Conservation (phyloP, 768 basidiomycete species). For the Chalciporus chontae region DNA sequence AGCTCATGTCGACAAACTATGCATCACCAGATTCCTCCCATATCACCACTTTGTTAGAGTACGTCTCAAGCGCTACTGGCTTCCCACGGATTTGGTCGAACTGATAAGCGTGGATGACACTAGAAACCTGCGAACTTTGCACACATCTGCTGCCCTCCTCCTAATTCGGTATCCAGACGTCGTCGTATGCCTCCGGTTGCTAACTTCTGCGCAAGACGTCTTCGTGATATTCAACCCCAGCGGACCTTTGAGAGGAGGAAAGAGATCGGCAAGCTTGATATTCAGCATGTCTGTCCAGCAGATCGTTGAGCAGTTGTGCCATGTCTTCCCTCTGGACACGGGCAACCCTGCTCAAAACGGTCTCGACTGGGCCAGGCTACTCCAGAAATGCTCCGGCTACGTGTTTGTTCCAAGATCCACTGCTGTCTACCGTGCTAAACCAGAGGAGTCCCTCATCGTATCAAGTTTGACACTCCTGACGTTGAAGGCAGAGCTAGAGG, state of each 20-base stretch:
- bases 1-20: slow-evolving; percentile 33
- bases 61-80: not conserved
- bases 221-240: slow-evolving; percentile 65
- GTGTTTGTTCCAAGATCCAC: slow-evolving; percentile 41
- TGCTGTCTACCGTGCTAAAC: slow-evolving; percentile 9
- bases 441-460: slow-evolving; percentile 38
- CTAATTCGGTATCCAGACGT: slow-evolving; percentile 63
- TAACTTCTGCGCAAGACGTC: slow-evolving; percentile 25
- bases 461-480: slow-evolving; percentile 48
- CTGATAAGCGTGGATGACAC: no score
- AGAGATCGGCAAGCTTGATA: slow-evolving; percentile 49
- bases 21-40: slow-evolving; percentile 31
- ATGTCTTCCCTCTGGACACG: slow-evolving; percentile 43
- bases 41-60: slow-evolving; percentile 28
- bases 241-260: slow-evolving; percentile 43
- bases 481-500: slow-evolving; percentile 38
- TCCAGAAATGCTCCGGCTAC: slow-evolving; percentile 53
- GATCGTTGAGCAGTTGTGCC: slow-evolving; percentile 39
- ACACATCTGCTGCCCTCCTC: slow-evolving; percentile 34
- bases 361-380: slow-evolving; percentile 48
- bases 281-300: slow-evolving; percentile 42
- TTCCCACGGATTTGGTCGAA: not conserved
- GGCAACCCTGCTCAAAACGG: slow-evolving; percentile 32
- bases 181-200: slow-evolving; percentile 42
- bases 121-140: slow-evolving; percentile 21